Conservation (phyloP, 2,329 filamentous ascomycete genomes). For the Phialophora macrospora region DNA sequence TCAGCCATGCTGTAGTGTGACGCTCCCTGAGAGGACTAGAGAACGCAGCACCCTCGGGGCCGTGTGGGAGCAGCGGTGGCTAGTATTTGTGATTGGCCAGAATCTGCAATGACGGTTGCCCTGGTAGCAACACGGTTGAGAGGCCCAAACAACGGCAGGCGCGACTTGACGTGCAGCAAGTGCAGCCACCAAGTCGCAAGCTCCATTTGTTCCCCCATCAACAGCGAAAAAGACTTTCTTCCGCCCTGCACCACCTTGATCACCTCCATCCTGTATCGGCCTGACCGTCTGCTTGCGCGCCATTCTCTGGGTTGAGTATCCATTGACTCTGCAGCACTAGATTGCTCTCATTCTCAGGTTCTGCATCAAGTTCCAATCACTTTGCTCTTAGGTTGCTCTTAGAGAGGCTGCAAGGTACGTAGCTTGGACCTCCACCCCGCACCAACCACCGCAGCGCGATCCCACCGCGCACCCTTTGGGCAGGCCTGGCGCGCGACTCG, state of each 20-base stretch:
- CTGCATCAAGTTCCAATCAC: conserved; percentile 3
- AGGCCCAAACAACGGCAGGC: conserved; percentile 18
- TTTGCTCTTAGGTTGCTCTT: background rate
- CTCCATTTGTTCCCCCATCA: conserved; percentile 16
- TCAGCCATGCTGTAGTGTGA: too few relatives aligned
- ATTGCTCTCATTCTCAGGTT: conserved; percentile 11
- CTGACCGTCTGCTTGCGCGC: background rate
- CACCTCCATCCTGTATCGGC: conserved; percentile 1
- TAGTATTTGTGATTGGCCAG: background rate
- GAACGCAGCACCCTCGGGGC: too few relatives aligned
- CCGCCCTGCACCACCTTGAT: background rate
- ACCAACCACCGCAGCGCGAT: conserved; percentile 10
- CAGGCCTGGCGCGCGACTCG: conserved; percentile 1
- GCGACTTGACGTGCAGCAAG: conserved; percentile 17
- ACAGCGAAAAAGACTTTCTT: conserved; percentile 4
- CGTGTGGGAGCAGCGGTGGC: background rate
- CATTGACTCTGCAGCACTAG: conserved; percentile 8
- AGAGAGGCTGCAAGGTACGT: background rate
- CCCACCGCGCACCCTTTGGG: background rate
- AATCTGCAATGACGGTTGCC: conserved; percentile 13
- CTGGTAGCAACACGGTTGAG: conserved; percentile 8
- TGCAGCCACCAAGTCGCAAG: conserved; percentile 5
- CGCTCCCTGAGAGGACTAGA: too few relatives aligned
- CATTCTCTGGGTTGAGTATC: background rate
- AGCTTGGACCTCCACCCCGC: conserved; percentile 6